phyloP scores from a whole-genome alignment of 371 early-diverging fungal species.

The Mucor piriformis region DNA sequence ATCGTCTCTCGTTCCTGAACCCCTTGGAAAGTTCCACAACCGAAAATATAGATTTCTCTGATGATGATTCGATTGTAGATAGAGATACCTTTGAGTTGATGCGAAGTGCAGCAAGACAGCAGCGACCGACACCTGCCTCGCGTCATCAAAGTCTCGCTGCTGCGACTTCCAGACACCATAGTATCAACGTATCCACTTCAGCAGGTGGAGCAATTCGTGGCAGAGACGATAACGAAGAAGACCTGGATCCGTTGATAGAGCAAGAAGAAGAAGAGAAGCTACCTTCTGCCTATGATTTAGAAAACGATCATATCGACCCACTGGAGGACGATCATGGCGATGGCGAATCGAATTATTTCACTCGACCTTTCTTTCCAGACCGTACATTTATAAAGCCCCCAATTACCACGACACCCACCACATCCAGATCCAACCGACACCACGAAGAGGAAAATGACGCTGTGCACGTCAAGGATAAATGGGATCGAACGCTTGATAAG shows the following conservation, averaged over 20 bases:
- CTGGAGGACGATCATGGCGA: neutral
- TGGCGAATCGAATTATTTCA: conserved; percentile 34
- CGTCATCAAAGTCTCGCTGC: conserved; percentile 5
- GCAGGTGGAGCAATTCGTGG: conserved; percentile 12
- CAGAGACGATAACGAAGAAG: conserved; percentile 4
- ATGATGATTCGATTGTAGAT: conserved; percentile 22
- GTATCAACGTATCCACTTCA: conserved; percentile 12
- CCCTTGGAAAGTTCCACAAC: conserved; percentile 12
- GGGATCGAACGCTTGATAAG: conserved; percentile 47
- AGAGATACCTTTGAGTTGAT: conserved; percentile 39
- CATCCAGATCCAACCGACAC: conserved; percentile 1
- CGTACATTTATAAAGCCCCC: neutral
- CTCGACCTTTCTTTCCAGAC: conserved; percentile 32
- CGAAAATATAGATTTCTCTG: conserved; percentile 5
- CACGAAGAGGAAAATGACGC: conserved; percentile 13
- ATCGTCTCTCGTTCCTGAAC: conserved; percentile 28
- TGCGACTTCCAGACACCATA: conserved; percentile 5
- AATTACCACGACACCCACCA: neutral
- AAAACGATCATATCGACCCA: conserved; percentile 19
- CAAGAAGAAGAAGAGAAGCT: conserved; percentile 34
- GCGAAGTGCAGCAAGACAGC: conserved; percentile 10
- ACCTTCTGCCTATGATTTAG: conserved; percentile 33
- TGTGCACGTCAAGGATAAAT: conserved; percentile 27
- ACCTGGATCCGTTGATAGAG: neutral
- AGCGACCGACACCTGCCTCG: neutral